Evolutionary conservation across 2,329 filamentous ascomycete genomes (phyloP), one percentile per base, ranked within the genome.

Genomic region (Claviceps sp.): DNA sequence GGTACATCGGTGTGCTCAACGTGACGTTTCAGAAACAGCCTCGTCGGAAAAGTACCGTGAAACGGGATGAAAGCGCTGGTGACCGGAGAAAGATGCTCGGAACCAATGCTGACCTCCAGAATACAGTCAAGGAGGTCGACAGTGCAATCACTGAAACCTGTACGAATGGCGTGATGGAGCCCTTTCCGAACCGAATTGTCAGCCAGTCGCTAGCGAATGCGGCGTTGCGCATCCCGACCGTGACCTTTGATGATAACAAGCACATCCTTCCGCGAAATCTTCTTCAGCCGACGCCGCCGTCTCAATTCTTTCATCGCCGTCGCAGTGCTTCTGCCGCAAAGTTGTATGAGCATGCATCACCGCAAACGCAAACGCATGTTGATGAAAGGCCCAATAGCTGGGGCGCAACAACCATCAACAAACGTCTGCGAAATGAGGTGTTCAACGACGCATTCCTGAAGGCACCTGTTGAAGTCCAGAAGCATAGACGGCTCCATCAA

Each of bases 1-100:
- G 88, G 64, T 97, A 98, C 61, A 97, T 98, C 61, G 93, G 93
- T 56, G 93, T 98, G 43, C 71, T 98, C 49, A 97, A 96, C 66
- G 91, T 96, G 20, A 96, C 89, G 0, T 96, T 95, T 64, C 88
- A 89, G 49, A 95, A 94, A 64, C 82, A 83, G 53, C 75, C 80
- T 2, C 87, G 88, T 51, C 82, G 79, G 47, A 81, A 74, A 61
- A 80, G 78, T 37, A 73, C 69, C 1, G 66, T 71, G 50, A 79
- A 70, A 56, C 76, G 70, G 53, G 78, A 79, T 6, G 73, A 76
- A 11, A 60, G 60, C 0, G 58, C 60, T 22, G 64, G 52, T 2
- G 72, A 68, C 50, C 66, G 65, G 39, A 71, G 63, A 52, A 67
- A 62, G 59, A 55, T 62, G 5, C 64, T 67, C 53, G 61, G 63